Evolutionary conservation across 208 protist genomes (phyloP), one percentile per base, ranked within the genome.

Genomic region (Naegleria gruberi): DNA sequence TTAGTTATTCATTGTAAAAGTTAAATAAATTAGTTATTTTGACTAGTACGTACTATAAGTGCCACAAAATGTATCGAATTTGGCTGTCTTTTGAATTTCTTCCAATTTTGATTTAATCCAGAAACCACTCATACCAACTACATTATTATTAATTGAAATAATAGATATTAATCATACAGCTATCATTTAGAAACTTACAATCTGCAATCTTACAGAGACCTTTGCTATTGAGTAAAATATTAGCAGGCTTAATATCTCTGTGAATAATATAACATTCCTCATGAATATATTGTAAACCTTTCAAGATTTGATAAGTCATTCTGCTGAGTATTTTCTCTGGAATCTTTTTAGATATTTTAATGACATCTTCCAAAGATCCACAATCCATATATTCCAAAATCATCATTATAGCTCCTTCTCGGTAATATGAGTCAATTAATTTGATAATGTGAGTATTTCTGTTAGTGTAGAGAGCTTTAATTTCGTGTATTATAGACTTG

Each of bases 341-440:
- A 30, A 88, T 42, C 10, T 65, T 65, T 1, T 42, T 42, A 3
- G 46, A 30, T 7, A 65, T 0, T 42, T 42, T 88, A 3, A 45
- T 46, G 17, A 90, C 51, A 17, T 90, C 88, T 51, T 86, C 88
- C 45, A 90, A 90, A 37, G 34, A 45, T 57, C 88, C 88, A 81
- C 81, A 84, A 26, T 90, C 88, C 88, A 90, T 90, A 42, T 90
- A 90, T 44, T 90, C 88, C 19, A 90, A 73, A 19, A 90, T n/a
- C 17, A 90, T 51, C 12, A 34, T 10, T 43, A 90, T 90, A 43
- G 34, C 19, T 17, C 88, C 88, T 43, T 90, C 88, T 81, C 81
- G 34, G 30, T 90, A 43, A 81, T 81, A 90, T 23, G 51, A 19
- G 1, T 86, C 51, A 42, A 55, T 17, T 19, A 90, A 90, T 42